Percentiles rank a stretch among this genome's conserved stretches.
These are phyloP conservation scores for Apiospora saccharicola DNA, from an alignment of 2,329 filamentous ascomycete species.

Conservation along the genomic window DNA sequence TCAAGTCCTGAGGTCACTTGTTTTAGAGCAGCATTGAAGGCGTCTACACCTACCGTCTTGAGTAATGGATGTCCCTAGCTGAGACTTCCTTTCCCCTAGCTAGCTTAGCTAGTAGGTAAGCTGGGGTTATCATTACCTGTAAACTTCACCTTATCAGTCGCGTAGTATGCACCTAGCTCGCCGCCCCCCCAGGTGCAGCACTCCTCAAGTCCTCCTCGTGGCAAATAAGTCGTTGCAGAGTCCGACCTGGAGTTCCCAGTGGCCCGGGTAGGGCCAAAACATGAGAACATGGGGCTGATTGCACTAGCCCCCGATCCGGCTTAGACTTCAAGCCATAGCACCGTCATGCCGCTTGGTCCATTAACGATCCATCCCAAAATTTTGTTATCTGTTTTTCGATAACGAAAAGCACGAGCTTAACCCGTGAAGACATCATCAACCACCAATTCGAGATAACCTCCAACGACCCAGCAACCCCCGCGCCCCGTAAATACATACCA, in stretches of 20 bases:
- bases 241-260: not conserved
- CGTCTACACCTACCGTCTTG: conserved; percentile 1
- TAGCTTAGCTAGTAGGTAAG: not conserved
- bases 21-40: not conserved
- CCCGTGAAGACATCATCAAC: conserved; percentile 8
- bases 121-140: not conserved
- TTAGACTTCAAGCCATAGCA: not conserved
- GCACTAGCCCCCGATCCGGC: not conserved
- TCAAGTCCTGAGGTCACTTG: not conserved
- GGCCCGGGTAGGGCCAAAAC: conserved; percentile 14
- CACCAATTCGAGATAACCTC: conserved; percentile 1
- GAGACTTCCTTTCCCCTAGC: not conserved
- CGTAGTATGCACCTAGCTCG: not conserved
- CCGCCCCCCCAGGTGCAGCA: not conserved
- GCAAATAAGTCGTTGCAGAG: conserved; percentile 5
- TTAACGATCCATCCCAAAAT: not conserved
- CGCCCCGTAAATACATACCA: not conserved
- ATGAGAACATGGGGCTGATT: conserved; percentile 11
- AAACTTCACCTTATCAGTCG: conserved; percentile 1
- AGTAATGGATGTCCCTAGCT: conserved; percentile 7
- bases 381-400: conserved; percentile 16
- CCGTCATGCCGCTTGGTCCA: conserved; percentile 11
- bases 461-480: not conserved
- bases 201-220: not conserved
- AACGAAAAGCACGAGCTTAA: not conserved